Conservation (phyloP, 371 early-diverging fungal genomes). For the Basidiobolus meristosporus region DNA sequence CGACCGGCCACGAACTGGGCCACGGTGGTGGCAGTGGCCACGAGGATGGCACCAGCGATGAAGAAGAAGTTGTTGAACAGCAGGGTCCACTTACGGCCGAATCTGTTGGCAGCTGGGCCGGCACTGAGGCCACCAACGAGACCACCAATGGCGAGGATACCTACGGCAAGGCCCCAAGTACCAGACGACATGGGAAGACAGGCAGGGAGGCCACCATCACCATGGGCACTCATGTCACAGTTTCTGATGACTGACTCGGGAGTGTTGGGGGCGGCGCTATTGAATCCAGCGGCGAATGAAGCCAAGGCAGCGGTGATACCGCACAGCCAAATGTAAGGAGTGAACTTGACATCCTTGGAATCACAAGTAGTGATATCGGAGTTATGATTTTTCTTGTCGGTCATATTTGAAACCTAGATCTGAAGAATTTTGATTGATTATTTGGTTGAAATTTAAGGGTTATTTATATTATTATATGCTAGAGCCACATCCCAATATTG, state of each 20-base stretch:
- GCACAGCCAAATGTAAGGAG: not conserved
- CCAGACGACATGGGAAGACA: not conserved
- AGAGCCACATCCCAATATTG: no score
- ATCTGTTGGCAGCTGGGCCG: slow-evolving; percentile 24
- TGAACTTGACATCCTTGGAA: not conserved
- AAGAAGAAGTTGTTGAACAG: slow-evolving; percentile 37
- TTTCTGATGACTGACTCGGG: slow-evolving; percentile 2
- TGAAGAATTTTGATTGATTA: no score
- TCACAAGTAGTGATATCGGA: not conserved
- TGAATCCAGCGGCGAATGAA: slow-evolving; percentile 3
- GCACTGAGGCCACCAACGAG: slow-evolving; percentile 42
- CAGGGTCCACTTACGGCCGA: slow-evolving; percentile 51
- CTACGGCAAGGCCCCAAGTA: slow-evolving; percentile 20
- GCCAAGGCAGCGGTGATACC: slow-evolving; percentile 1
- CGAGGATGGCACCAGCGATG: slow-evolving; percentile 36
- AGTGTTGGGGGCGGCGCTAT: slow-evolving; percentile 3
- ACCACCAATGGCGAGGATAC: slow-evolving; percentile 53
- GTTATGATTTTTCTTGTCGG: no score
- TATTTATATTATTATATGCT: no score
- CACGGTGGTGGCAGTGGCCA: slow-evolving; percentile 28
- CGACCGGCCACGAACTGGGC: slow-evolving; percentile 59
- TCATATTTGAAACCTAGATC: no score
- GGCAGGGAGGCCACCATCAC: not conserved
- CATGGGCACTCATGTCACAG: not conserved
- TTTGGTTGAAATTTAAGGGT: no score